Conservation (phyloP, 177 flowering plant genomes). For the Vitis hybrid region DNA sequence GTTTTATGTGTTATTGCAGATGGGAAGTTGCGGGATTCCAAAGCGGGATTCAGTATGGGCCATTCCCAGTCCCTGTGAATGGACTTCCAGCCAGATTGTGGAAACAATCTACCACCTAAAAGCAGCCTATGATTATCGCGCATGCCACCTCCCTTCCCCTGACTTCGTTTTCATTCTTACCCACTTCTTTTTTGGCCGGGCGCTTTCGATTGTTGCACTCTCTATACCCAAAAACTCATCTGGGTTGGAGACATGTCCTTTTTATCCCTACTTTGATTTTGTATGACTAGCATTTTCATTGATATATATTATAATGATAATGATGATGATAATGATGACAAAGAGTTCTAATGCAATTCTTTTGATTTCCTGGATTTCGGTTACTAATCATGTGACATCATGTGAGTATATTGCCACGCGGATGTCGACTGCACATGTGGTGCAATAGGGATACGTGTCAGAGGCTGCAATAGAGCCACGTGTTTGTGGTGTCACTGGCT, state of each 20-base stretch:
- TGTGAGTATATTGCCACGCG: no score
- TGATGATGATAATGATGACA: no score
- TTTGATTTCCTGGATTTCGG: no score
- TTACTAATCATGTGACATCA: no score
- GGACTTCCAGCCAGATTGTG: slow-evolving; percentile 81
- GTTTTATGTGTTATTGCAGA: slow-evolving; percentile 41
- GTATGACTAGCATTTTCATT: no score
- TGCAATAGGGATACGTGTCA: slow-evolving; percentile 6
- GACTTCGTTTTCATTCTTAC: neutral
- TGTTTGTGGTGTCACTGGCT: slow-evolving; percentile 12
- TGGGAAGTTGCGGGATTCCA: slow-evolving; percentile 69
- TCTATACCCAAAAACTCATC: no score
- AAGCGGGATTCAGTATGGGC: slow-evolving; percentile 64
- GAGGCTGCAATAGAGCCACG: slow-evolving; percentile 19
- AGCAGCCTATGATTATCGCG: slow-evolving; percentile 5
- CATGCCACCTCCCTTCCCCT: neutral
- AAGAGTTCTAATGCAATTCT: no score
- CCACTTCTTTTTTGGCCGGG: neutral
- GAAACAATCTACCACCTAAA: slow-evolving; percentile 43
- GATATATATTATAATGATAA: no score
- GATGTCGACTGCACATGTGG: no score
- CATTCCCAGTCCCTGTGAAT: slow-evolving; percentile 68
- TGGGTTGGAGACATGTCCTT: no score
- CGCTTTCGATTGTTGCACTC: neutral
- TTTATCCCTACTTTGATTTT: no score